Evolutionary conservation across 2,329 filamentous ascomycete genomes (phyloP), one percentile per base, ranked within the genome.

Genomic region (Beauveria sp.): DNA sequence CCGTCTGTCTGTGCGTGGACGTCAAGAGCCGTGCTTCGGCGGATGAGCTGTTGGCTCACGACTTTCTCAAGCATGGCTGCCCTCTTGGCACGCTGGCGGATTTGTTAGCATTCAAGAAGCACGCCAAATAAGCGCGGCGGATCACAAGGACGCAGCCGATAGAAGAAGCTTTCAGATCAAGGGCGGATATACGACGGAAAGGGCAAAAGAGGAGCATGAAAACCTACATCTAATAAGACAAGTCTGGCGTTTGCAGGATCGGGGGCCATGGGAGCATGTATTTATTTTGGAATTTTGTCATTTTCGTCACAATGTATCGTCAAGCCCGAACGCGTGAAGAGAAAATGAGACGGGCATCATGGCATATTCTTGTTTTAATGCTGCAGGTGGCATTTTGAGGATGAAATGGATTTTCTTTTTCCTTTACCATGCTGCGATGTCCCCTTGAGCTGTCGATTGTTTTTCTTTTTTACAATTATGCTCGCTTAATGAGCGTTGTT

Each of bases 1-100:
- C 90, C 28, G 92, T 97, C 65, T 99, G 94, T 75, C 82, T 99
- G 52, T 97, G 94, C 69, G 94, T 99, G 52, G 93, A 97, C 70
- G 92, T 99, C 70, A 92, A 93, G 80, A 93, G 89, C 72, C 86
- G 94, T 72, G 94, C 94, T 14, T 96, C 91, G 28, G 92, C 94
- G 0, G 85, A 91, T 64, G 94, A 99, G 76, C 80, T 99, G 55
- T 79, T 97, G 64, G 85, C 87, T 63, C 92, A 97, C 72, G 94
- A 97, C 69, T 99, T 99, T 80, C 77, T 99, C 71, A 92, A 92
- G 79, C 90, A 90, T 69, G 93, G 94, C 22, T 97, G 93, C 79
- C 87, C 87, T 59, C 80, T 94, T 61, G 83, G 82, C 52, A 96
- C 90, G 73, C 80, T 99, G 66, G 87, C 92, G 20, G 92, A 96